These are phyloP conservation scores for Jaltomata sinuosa DNA, from an alignment of 257 asterid species.

Conservation along the genomic window DNA sequence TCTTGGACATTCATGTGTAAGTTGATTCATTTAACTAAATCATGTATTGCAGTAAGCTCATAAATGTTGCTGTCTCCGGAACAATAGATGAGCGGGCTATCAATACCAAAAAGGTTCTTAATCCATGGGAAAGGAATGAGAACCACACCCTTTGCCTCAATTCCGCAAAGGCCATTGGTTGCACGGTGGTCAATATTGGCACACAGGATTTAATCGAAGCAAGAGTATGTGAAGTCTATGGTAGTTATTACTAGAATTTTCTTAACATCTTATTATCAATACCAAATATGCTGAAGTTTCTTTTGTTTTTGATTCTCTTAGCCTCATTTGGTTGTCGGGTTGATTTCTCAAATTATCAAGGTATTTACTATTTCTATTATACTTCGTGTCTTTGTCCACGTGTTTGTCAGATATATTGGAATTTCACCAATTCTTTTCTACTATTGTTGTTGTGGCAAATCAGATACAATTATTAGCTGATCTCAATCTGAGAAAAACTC, in stretches of 20 bases:
- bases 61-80: conserved; percentile 77
- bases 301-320: conserved; percentile 14
- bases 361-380: conserved; percentile 15
- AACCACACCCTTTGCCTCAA: conserved; percentile 85
- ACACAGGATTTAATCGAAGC: conserved; percentile 86
- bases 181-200: conserved; percentile 93
- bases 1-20: not conserved
- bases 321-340: conserved; percentile 87
- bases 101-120: conserved; percentile 61
- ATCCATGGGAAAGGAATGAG: conserved; percentile 92
- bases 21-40: not conserved
- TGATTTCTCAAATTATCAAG: conserved; percentile 91
- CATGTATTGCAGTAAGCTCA: conserved; percentile 61
- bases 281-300: not conserved
- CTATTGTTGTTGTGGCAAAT: not conserved
- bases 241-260: not conserved
- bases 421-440: not conserved
- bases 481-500: conserved; percentile 79
- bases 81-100: conserved; percentile 93
- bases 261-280: not conserved
- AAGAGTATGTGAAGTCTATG: conserved; percentile 41
- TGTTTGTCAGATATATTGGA: not conserved
- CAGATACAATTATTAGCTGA: conserved; percentile 90
- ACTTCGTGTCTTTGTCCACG: too few species aligned
- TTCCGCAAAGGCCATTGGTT: conserved; percentile 96